These are phyloP conservation scores for Phanerodontia chrysosporium DNA, from an alignment of 768 basidiomycete species.

Conservation along the genomic window DNA sequence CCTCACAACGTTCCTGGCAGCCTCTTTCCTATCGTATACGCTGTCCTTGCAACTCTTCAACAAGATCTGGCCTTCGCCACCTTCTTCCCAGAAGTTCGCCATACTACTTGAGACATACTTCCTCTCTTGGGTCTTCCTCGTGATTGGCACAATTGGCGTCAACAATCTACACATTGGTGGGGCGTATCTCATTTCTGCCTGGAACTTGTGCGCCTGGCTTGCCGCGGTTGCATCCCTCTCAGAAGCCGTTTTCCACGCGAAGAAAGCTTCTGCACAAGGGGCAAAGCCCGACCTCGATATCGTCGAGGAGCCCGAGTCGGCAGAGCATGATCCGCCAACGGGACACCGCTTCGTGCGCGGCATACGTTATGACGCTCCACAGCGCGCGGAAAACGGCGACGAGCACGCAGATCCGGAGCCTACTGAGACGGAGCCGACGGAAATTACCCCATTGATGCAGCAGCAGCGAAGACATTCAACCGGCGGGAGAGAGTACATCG, in stretches of 20 bases:
- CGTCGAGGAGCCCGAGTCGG: constrained; percentile 10
- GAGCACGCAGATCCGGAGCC: constrained; percentile 11
- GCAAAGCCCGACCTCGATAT: constrained; percentile 13
- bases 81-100: constrained; percentile 46
- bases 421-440: constrained; percentile 42
- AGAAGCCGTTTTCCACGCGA: constrained; percentile 29
- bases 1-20: constrained; percentile 41
- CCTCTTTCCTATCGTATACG: constrained; percentile 48
- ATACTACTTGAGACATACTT: constrained; percentile 50
- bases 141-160: constrained; percentile 44
- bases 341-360: constrained; percentile 20
- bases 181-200: constrained; percentile 52
- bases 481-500: constrained; percentile 19
- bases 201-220: constrained; percentile 44
- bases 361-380: constrained; percentile 18
- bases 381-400: constrained; percentile 16
- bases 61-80: constrained; percentile 25
- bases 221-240: constrained; percentile 35
- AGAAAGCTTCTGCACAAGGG: constrained; percentile 13
- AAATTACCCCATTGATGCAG: constrained; percentile 52
- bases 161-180: constrained; percentile 42
- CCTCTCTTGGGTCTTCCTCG: constrained; percentile 56
- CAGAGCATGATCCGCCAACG: constrained; percentile 7
- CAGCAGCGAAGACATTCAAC: constrained; percentile 21
- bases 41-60: constrained; percentile 34